Base-by-base conservation (phyloP, 176 grass and related monocot species). In the Carex kokanica region DNA sequence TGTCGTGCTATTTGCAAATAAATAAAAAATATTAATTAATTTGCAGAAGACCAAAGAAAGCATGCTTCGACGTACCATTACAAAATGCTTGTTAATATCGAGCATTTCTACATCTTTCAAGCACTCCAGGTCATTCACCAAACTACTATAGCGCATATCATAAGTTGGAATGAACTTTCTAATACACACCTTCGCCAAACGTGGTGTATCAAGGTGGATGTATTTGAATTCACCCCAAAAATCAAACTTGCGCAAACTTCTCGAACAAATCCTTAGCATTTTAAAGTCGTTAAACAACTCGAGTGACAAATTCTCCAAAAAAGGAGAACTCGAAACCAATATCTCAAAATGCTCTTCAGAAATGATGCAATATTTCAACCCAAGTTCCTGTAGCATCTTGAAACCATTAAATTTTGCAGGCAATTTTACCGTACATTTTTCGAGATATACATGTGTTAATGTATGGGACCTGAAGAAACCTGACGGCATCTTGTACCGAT, bases 171-270 rank as follows among this genome's bases (percentile, higher is more conserved):
- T 67, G 52, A 82, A 82, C 80, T 82, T 82, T 67, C 56, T 63
- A 64, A 82, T 49, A 29, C 60, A 67, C 8, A 64, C 40, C 21
- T 31, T 51, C 5, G 31, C 80, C 80, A 82, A 67, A 52, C 59
- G 8, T 16, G 80, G 80, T 17, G 80, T 25, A 18, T 82, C n/a
- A n/a, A 82, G 80, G 62, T 82, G 80, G 41, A 82, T 64, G 45
- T 52, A 82, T 51, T 64, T 67, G 62, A 82, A 82, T 64, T 82
- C 80, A 29, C 80, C 80, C 80, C 80, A 82, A 67, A 82, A 67
- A 47, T 82, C 80, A 61, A 82, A 82, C 40, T 66, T 82, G 60
- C n/a, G 56, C 80, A 82, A 82, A 32, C 11, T 82, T 64, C 16
- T 64, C 13, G 80, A 82, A 64, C 61, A 27, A 32, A 82, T 82